phyloP scores from a whole-genome alignment of 2,329 filamentous ascomycete genomes.

The Colletotrichum caudatum region DNA sequence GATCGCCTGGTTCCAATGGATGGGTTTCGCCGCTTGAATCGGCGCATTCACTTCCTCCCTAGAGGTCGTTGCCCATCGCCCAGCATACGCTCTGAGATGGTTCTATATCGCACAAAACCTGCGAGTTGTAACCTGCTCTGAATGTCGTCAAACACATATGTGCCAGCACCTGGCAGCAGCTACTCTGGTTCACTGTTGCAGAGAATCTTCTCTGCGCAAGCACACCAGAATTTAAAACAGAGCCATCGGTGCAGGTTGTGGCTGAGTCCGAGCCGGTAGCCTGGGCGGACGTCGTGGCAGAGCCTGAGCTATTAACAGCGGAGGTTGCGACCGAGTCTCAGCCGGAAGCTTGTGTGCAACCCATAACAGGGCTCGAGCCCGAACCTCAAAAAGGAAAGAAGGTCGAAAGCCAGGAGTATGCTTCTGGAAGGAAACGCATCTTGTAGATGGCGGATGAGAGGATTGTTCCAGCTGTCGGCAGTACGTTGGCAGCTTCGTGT shows the following conservation, averaged over 20 bases:
- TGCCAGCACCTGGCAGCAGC: neutral
- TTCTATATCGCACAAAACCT: neutral
- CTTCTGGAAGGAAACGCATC: slow-evolving; percentile 4
- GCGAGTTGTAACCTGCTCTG: neutral
- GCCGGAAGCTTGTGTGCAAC: too few relatives aligned
- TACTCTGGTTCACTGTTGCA: neutral
- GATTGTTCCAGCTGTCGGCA: slow-evolving; percentile 2
- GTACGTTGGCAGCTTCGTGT: neutral
- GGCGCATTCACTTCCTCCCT: too few relatives aligned
- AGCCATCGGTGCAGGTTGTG: too few relatives aligned
- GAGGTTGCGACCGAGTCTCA: too few relatives aligned
- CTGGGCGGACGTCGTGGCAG: too few relatives aligned
- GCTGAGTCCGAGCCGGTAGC: too few relatives aligned
- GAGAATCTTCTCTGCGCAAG: slow-evolving; percentile 2
- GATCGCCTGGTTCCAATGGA: too few relatives aligned
- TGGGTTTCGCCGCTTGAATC: too few relatives aligned
- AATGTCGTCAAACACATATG: neutral
- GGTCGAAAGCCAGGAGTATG: neutral
- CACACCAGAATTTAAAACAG: neutral
- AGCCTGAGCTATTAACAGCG: too few relatives aligned
- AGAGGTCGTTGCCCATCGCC: too few relatives aligned
- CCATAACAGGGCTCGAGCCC: too few relatives aligned
- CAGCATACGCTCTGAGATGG: too few relatives aligned
- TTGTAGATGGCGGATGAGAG: neutral
- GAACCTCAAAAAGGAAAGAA: neutral